phyloP scores from a whole-genome alignment of 768 basidiomycete species.

The Coprinopsis strossmayeri region DNA sequence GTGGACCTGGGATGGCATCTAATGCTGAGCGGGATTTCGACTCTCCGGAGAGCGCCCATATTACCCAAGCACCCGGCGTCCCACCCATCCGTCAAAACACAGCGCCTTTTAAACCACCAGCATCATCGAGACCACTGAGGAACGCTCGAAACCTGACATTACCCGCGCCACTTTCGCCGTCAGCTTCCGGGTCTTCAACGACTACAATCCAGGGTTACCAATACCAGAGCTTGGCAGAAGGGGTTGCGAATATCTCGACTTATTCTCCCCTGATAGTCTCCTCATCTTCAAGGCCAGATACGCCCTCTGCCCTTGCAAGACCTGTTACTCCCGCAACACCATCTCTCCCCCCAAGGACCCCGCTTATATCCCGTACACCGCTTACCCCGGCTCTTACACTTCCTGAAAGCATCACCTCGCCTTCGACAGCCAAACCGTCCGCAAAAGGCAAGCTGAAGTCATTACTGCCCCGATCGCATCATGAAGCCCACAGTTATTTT shows the following conservation, averaged over 20 bases:
- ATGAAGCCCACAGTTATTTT: constrained; percentile 56
- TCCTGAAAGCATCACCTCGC: background rate
- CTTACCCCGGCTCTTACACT: background rate
- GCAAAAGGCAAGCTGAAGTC: constrained; percentile 11
- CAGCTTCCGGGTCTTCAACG: background rate
- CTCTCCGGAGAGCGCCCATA: background rate
- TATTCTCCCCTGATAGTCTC: background rate
- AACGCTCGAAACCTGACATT: background rate
- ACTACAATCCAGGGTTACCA: background rate
- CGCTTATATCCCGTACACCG: background rate
- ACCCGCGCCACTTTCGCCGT: background rate
- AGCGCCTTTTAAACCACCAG: background rate
- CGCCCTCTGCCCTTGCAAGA: background rate
- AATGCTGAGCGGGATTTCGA: background rate
- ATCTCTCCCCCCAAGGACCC: background rate
- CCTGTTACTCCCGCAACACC: background rate
- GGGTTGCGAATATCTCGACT: background rate
- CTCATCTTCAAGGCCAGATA: background rate
- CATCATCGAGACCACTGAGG: background rate
- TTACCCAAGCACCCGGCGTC: background rate
- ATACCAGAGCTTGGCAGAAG: background rate
- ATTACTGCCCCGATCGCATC: constrained; percentile 4
- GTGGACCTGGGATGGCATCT: background rate
- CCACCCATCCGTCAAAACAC: background rate
- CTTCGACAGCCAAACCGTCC: background rate